These are phyloP conservation scores for Scutellaria galericulata DNA, from an alignment of 257 asterid genomes.

Conservation along the genomic window DNA sequence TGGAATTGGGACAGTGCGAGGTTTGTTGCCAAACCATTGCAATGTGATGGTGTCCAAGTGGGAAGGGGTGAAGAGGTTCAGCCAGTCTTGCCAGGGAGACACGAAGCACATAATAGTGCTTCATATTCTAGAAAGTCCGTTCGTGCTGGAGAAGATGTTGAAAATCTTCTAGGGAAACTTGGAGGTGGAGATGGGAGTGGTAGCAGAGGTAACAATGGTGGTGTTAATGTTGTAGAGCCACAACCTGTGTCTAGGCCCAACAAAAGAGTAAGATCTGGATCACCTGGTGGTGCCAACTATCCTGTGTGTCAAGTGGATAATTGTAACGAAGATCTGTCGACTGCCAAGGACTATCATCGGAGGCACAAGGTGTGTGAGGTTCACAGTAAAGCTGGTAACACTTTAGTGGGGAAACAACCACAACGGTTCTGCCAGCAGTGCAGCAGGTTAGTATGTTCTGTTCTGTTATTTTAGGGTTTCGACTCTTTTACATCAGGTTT, in stretches of 20 bases:
- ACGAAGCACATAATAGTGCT: constrained; percentile 23
- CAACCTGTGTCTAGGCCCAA: constrained; percentile 58
- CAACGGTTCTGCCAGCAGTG: constrained; percentile 66
- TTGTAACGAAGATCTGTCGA: constrained; percentile 73
- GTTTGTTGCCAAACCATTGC: constrained; percentile 65
- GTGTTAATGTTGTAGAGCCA: constrained; percentile 43
- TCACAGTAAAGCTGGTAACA: constrained; percentile 80
- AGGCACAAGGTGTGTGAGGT: constrained; percentile 92
- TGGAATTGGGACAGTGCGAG: constrained; percentile 87
- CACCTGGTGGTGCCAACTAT: constrained; percentile 66
- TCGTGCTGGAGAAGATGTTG: constrained; percentile 35
- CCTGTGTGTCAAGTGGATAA: constrained; percentile 87
- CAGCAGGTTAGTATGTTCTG: constrained; percentile 49
- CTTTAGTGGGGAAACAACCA: constrained; percentile 70
- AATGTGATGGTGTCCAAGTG: constrained; percentile 37
- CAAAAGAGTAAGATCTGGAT: constrained; percentile 74
- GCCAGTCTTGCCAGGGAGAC: too few relatives aligned
- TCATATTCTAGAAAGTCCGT: constrained; percentile 31
- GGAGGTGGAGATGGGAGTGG: constrained; percentile 42
- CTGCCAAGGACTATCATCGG: constrained; percentile 86
- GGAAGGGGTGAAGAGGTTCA: constrained; percentile 45
- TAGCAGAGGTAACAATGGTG: constrained; percentile 27
- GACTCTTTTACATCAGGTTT: constrained; percentile 3
- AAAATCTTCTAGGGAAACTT: constrained; percentile 53
- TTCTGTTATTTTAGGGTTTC: neutral